Evolutionary conservation across 306 rosid species (phyloP).

Genomic region (Prunus davidiana): DNA sequence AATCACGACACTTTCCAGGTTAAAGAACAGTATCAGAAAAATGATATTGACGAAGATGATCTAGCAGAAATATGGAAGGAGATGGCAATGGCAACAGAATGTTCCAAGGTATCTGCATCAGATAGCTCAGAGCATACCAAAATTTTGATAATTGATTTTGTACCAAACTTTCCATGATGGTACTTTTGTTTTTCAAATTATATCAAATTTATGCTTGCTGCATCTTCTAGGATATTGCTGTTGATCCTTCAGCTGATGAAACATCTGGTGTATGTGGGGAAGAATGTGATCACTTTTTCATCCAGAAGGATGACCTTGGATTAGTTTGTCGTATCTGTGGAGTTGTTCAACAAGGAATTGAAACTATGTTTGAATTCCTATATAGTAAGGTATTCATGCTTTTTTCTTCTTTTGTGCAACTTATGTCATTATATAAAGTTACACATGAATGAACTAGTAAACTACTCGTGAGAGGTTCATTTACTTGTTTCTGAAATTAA

Average conservation of each 20-base stretch:
- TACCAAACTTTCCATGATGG: neutral
- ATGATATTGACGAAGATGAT: constrained; percentile 43
- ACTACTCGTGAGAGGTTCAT: neutral
- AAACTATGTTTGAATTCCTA: constrained; percentile 79
- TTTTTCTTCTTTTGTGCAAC: neutral
- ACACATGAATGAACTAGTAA: neutral
- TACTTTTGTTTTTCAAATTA: neutral
- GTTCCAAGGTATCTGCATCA: constrained; percentile 44
- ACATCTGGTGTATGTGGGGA: constrained; percentile 26
- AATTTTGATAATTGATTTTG: neutral
- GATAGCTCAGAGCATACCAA: neutral
- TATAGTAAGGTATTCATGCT: constrained; percentile 43
- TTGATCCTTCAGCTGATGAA: constrained; percentile 41
- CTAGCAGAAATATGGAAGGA: constrained; percentile 75
- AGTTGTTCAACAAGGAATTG: constrained; percentile 59
- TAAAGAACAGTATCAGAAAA: neutral
- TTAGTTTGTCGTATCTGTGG: constrained; percentile 89
- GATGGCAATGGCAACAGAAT: constrained; percentile 72
- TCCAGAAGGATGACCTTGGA: constrained; percentile 84
- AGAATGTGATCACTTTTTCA: constrained; percentile 76
- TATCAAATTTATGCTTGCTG: neutral
- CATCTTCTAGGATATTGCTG: constrained; percentile 46
- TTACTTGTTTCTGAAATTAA: neutral
- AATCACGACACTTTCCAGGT: neutral
- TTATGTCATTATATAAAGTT: neutral